A percentile compares a stretch with the other conserved stretches of the same genome.
These are phyloP conservation scores for Aspergillus aculeatinus DNA, from an alignment of 2,329 filamentous ascomycete genomes.

Conservation along the genomic window DNA sequence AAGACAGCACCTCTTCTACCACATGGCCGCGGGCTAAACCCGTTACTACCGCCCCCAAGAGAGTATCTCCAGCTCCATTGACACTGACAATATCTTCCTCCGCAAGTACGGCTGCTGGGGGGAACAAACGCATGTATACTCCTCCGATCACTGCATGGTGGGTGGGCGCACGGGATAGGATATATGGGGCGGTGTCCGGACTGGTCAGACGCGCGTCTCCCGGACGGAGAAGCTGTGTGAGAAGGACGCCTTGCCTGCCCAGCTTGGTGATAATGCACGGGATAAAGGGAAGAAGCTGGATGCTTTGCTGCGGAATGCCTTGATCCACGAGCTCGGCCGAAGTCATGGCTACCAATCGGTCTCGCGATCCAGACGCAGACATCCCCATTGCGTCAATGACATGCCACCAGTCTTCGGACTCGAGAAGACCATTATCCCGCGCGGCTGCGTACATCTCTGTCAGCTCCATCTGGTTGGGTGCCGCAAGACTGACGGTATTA, in stretches of 20 bases:
- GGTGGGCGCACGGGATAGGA: slow-evolving; percentile 63
- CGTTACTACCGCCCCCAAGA: slow-evolving; percentile 80
- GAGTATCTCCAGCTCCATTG: slow-evolving; percentile 92
- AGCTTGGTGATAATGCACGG: slow-evolving; percentile 83
- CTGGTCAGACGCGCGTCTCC: slow-evolving; percentile 67
- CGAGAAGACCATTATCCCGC: slow-evolving; percentile 64
- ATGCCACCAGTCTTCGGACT: slow-evolving; percentile 71
- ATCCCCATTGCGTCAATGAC: slow-evolving; percentile 79
- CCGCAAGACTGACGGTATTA: slow-evolving; percentile 68
- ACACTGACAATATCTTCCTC: slow-evolving; percentile 74
- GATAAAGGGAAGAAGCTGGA: slow-evolving; percentile 85
- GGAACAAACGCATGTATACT: slow-evolving; percentile 78
- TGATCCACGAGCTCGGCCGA: slow-evolving; percentile 67
- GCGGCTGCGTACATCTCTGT: slow-evolving; percentile 74
- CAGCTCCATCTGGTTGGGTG: slow-evolving; percentile 82
- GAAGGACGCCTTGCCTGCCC: slow-evolving; percentile 70
- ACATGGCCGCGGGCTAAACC: slow-evolving; percentile 62
- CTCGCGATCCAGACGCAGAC: slow-evolving; percentile 62
- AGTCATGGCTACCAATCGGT: slow-evolving; percentile 69
- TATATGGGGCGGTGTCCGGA: slow-evolving; percentile 64
- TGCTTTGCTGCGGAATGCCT: slow-evolving; percentile 77
- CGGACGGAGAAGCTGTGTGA: slow-evolving; percentile 68
- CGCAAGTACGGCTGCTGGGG: slow-evolving; percentile 62
- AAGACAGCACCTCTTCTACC: slow-evolving; percentile 65
- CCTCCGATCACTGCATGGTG: slow-evolving; percentile 67